Conservation (phyloP, 2,329 filamentous ascomycete genomes). For the Aspergillus brunneoviolaceus region DNA sequence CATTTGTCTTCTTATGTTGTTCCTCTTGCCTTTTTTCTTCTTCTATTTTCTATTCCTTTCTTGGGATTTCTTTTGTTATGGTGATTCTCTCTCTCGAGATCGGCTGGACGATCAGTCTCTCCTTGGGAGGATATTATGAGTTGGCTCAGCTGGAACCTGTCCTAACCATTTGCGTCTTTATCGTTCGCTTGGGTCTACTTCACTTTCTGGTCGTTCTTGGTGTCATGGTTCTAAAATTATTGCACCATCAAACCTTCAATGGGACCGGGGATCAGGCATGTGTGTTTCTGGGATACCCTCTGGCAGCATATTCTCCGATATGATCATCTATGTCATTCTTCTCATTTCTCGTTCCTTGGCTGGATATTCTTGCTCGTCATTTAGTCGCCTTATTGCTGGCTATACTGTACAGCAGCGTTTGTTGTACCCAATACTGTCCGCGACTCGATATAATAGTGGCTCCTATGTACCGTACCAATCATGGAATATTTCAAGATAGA, state of each 20-base stretch:
- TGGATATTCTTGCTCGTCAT: background rate
- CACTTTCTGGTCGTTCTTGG: background rate
- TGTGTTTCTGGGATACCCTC: slow-evolving; percentile 2
- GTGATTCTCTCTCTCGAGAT: background rate
- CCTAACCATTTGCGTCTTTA: no score
- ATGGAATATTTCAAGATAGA: background rate
- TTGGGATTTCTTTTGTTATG: background rate
- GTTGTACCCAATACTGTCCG: background rate
- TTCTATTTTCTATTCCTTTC: background rate
- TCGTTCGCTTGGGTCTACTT: background rate
- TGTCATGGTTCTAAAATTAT: background rate
- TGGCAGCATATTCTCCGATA: background rate
- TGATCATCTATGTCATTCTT: background rate
- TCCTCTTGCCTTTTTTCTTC: no score
- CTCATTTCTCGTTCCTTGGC: background rate
- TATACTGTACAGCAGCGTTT: background rate
- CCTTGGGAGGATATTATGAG: background rate
- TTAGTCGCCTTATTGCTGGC: background rate
- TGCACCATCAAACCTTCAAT: background rate
- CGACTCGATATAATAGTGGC: background rate
- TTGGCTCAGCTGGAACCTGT: background rate
- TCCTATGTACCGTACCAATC: background rate
- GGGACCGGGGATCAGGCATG: background rate
- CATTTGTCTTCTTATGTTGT: no score
- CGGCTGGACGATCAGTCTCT: background rate